These are phyloP conservation scores for Leccinum broughii DNA, from an alignment of 768 basidiomycete genomes.

Conservation along the genomic window DNA sequence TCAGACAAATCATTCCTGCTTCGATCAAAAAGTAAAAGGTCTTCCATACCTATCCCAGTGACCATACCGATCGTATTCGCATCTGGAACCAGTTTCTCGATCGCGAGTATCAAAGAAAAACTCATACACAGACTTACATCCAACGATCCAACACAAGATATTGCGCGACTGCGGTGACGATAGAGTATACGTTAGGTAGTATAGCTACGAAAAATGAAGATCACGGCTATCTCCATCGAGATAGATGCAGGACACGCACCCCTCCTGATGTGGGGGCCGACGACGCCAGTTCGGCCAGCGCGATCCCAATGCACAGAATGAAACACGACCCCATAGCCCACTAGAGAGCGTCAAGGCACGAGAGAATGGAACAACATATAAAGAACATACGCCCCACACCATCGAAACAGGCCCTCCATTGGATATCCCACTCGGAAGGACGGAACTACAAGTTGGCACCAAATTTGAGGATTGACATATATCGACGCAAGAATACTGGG, in stretches of 20 bases:
- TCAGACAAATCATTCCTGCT: conserved; percentile 25
- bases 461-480: background rate
- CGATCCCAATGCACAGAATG: conserved; percentile 38
- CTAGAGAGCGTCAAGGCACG: conserved; percentile 6
- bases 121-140: conserved; percentile 42
- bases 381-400: conserved; percentile 41
- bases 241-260: conserved; percentile 16
- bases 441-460: conserved; percentile 33
- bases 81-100: conserved; percentile 26
- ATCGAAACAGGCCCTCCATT: conserved; percentile 49
- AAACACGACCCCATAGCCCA: conserved; percentile 39
- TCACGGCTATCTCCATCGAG: background rate
- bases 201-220: conserved; percentile 38
- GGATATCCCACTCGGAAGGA: conserved; percentile 42
- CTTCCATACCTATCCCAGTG: conserved; percentile 32
- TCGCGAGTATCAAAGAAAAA: background rate
- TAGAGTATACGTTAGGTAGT: conserved; percentile 64
- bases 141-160: conserved; percentile 67
- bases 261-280: conserved; percentile 42
- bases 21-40: background rate
- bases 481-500: conserved; percentile 4
- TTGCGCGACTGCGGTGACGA: conserved; percentile 56
- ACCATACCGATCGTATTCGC: conserved; percentile 54
- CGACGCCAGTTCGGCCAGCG: conserved; percentile 40
- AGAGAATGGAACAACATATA: background rate